These are phyloP conservation scores for Schrenkiella parvula DNA, from an alignment of 345 rosid species.

Conservation along the genomic window DNA sequence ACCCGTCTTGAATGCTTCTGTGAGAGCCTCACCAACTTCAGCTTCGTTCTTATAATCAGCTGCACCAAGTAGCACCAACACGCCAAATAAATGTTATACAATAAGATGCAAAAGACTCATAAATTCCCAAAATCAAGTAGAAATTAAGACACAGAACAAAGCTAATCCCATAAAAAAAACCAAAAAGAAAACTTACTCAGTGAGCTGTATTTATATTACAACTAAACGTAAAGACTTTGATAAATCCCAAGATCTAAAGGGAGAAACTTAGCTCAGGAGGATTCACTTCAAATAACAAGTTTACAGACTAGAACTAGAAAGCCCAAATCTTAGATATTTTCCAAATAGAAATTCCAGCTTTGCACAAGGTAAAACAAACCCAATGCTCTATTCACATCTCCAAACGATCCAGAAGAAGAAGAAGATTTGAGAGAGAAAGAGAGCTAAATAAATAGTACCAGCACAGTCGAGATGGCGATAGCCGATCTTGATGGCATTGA, in stretches of 20 bases:
- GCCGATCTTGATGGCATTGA: conserved; percentile 72
- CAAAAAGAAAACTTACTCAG: no score
- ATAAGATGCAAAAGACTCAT: neutral
- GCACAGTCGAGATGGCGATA: conserved; percentile 96
- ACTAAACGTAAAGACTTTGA: neutral
- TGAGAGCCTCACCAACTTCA: conserved; percentile 70
- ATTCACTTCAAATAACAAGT: neutral
- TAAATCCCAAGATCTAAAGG: neutral
- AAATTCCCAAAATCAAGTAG: neutral
- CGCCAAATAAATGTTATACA: neutral
- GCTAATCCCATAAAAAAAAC: neutral
- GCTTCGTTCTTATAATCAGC: conserved; percentile 76
- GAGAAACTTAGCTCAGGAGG: neutral
- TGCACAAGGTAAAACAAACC: neutral
- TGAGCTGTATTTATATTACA: neutral
- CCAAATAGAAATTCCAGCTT: neutral
- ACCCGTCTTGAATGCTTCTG: conserved; percentile 58
- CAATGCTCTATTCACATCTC: neutral
- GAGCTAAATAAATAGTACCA: conserved; percentile 32
- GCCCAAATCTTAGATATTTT: neutral
- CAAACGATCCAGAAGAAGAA: neutral
- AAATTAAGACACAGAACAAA: neutral
- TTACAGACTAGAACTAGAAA: neutral
- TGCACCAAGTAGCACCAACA: conserved; percentile 25
- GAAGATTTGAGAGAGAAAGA: neutral